Evolutionary conservation across 208 protist species (phyloP).

Genomic region (Leishmania braziliensis): DNA sequence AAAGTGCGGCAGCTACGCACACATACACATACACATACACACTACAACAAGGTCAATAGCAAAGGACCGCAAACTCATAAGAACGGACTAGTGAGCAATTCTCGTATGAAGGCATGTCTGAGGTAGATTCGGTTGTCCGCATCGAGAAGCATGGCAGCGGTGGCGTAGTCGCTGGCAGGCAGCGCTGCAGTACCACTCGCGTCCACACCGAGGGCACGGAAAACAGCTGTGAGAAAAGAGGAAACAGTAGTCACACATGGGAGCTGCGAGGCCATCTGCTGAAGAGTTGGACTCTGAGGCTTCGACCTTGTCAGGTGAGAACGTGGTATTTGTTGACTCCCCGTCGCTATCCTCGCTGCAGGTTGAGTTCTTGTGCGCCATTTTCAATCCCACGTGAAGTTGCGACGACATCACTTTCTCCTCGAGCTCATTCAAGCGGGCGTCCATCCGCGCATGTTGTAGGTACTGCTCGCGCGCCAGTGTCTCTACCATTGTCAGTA

Average conservation of each 20-base stretch:
- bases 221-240: slow-evolving; percentile 33
- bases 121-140: slow-evolving; percentile 15
- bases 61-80: not conserved
- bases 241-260: slow-evolving; percentile 78
- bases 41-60: not conserved
- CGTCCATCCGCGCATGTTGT: slow-evolving; percentile 7
- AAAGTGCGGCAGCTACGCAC: not conserved
- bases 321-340: too few relatives aligned
- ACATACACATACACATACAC: not conserved
- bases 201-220: slow-evolving; percentile 47
- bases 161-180: slow-evolving; percentile 55
- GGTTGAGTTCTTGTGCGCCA: not conserved
- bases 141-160: slow-evolving; percentile 44
- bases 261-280: not conserved
- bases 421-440: slow-evolving; percentile 5
- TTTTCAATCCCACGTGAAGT: not conserved
- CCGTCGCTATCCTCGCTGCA: not conserved
- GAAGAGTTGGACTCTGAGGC: not conserved
- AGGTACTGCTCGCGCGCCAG: slow-evolving; percentile 19
- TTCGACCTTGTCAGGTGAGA: not conserved
- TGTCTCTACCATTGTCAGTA: slow-evolving; percentile 16
- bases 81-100: not conserved
- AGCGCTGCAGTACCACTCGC: slow-evolving; percentile 80
- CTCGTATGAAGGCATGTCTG: not conserved
- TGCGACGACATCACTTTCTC: not conserved